phyloP scores from a whole-genome alignment of 1,284 basidiomycete genomes.

The Amylostereum areolatum region DNA sequence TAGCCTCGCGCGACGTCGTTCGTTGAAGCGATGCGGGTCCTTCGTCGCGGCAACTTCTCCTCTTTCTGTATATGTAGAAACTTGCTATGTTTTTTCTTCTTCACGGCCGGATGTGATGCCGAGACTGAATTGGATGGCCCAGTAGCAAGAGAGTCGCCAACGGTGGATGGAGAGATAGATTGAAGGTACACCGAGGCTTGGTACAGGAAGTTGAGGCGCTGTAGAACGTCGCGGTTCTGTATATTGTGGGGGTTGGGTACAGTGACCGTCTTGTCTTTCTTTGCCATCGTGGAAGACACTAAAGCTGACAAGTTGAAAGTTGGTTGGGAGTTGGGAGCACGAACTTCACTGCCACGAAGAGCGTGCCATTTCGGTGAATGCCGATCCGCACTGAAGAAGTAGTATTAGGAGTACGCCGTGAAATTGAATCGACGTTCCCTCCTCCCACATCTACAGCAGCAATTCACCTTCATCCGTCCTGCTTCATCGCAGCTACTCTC shows the following conservation, averaged over 20 bases:
- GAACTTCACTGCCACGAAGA: no score
- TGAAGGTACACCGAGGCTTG: constrained; percentile 70
- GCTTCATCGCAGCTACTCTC: no score
- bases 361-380: no score
- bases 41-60: neutral
- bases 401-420: no score
- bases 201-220: constrained; percentile 78
- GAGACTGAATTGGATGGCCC: neutral
- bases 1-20: constrained; percentile 60
- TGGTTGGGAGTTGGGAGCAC: no score
- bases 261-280: constrained; percentile 51
- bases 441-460: no score
- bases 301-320: no score
- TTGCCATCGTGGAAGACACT: constrained; percentile 40
- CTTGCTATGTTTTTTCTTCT: constrained; percentile 18
- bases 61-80: constrained; percentile 20
- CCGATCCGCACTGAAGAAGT: no score
- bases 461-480: no score
- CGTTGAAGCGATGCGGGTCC: constrained; percentile 19
- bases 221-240: constrained; percentile 66
- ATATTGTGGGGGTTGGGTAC: constrained; percentile 50
- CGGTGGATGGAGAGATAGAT: constrained; percentile 24
- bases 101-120: neutral
- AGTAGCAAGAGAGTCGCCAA: neutral
- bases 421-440: no score